Evolutionary conservation across 129 eudicot genomes (phyloP).

Genomic region (carrot (Daucus carota)): DH1_v3.0 NC_030382.2:51125001-51125500

Average conservation of each 20-base stretch:
- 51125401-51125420: slow-evolving; percentile 78
- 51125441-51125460: slow-evolving; percentile 67
- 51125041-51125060: not conserved
- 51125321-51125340: slow-evolving; percentile 35
- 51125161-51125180: slow-evolving; percentile 30
- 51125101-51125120: not conserved
- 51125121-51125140: not conserved
- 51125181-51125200: slow-evolving; percentile 41
- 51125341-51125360: slow-evolving; percentile 70
- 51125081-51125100: not conserved
- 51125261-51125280: slow-evolving; percentile 83
- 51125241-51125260: slow-evolving; percentile 81
- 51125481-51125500: slow-evolving; percentile 58
- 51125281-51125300: slow-evolving; percentile 60
- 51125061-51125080: not conserved
- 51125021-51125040: not conserved
- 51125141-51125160: not conserved
- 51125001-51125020: not conserved
- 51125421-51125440: slow-evolving; percentile 43
- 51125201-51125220: slow-evolving; percentile 10
- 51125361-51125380: slow-evolving; percentile 78
- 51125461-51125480: slow-evolving; percentile 46
- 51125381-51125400: slow-evolving; percentile 82
- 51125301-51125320: slow-evolving; percentile 57
- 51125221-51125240: slow-evolving; percentile 42